Base-by-base conservation (phyloP, 768 basidiomycete species). In the Phanerodontia chrysosporium region DNA sequence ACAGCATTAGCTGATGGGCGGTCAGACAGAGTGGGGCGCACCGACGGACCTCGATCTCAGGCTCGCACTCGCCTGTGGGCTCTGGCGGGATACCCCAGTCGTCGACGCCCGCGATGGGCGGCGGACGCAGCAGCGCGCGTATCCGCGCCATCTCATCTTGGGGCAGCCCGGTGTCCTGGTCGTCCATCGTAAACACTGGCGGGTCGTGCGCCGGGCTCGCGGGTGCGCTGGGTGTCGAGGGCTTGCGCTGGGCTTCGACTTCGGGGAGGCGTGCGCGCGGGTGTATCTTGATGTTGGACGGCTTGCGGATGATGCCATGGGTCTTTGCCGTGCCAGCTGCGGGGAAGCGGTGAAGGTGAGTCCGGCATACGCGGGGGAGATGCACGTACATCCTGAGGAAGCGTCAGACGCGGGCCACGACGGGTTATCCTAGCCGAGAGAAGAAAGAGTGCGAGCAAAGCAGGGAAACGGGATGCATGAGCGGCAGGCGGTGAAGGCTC, bases 11-110 rank as follows among this genome's bases (percentile, higher is more conserved):
- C 21, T n/a, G 4, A 51, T 16, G n/a, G 36, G 9, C 46, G 28
- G 57, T n/a, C 21, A 13, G 53, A 54, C 32, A 10, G 45, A 9
- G 29, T 10, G 49, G 5, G 35, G 22, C 24, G 24, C 42, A 3
- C 67, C 8, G 18, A 18, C 77, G 12, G 62, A 89, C 91, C 66
- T 84, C 77, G 49, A 91, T 78, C 3, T 76, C 78, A 7, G 87
- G 80, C 65, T 91, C 84, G 58, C 83, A 85, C 1, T 82, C 75
- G 49, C 76, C 77, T 0, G 73, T 72, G 0, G 84, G 74, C 49
- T 78, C 76, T 0, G 83, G 76, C 0, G 90, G 88, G 60, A 95
- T 90, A 5, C 90, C 92, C 86, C 90, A 94, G 65, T 92, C 83
- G 0, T 74, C 75, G 2, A 86, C 64, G 24, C 83, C 88, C 0